Percentiles rank a stretch among this genome's conserved stretches.
Evolutionary conservation across 306 rosid genomes (phyloP).

Genomic region (Trifolium repens): DNA sequence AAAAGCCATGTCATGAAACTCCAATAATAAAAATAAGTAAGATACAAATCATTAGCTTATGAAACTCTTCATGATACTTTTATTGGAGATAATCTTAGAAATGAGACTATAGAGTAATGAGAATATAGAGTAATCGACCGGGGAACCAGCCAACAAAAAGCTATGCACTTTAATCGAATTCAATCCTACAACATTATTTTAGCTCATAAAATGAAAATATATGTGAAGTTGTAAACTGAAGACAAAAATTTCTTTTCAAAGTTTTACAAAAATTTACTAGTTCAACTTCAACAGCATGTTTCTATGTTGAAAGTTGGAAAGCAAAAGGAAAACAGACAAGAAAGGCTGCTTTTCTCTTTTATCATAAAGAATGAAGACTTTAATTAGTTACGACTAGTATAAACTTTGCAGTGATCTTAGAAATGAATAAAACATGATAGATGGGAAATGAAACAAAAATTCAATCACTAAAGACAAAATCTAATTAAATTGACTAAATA

Average conservation of each 20-base stretch:
- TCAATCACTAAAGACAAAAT: constrained; percentile 26
- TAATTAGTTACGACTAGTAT: background rate
- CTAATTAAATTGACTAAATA: background rate
- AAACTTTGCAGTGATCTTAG: background rate
- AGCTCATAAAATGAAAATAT: too few species aligned
- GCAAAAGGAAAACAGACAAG: constrained; percentile 2
- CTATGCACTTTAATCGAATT: too few species aligned
- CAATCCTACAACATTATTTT: too few species aligned
- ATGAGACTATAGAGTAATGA: too few species aligned
- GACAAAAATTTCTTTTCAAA: background rate
- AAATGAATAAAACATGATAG: background rate
- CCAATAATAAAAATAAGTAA: too few species aligned
- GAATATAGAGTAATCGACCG: too few species aligned
- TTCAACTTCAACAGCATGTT: background rate
- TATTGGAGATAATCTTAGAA: too few species aligned
- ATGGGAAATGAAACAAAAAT: constrained; percentile 20
- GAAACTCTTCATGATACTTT: too few species aligned
- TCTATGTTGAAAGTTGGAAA: constrained; percentile 15
- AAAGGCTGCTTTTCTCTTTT: constrained; percentile 8
- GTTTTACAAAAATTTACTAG: background rate
- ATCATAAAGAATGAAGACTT: constrained; percentile 38
- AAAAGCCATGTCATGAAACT: too few species aligned
- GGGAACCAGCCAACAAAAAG: too few species aligned
- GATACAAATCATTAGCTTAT: too few species aligned
- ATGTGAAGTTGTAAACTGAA: background rate